phyloP scores from a whole-genome alignment of 352 stramenopile genomes.

The Peronospora farinosa region DNA sequence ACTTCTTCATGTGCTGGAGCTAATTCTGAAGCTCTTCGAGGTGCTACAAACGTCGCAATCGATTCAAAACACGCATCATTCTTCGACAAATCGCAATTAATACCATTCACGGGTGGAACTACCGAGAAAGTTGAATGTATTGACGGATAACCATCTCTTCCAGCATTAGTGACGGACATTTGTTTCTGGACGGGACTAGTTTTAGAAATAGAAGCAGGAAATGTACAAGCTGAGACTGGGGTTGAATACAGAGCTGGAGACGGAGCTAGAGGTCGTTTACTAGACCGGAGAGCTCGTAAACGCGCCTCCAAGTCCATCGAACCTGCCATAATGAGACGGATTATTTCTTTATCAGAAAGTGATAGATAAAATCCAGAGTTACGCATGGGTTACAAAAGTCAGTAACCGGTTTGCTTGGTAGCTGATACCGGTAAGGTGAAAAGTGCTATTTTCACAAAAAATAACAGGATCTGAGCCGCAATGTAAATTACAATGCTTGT shows the following conservation, averaged over 20 bases:
- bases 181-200: slow-evolving; percentile 7
- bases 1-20: slow-evolving; percentile 16
- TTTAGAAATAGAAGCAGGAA: too few species aligned
- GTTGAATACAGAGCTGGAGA: slow-evolving; percentile 1
- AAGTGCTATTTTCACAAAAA: too few species aligned
- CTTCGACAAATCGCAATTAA: slow-evolving; percentile 9
- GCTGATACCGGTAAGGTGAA: too few species aligned
- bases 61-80: slow-evolving; percentile 1
- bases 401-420: too few species aligned
- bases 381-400: not conserved
- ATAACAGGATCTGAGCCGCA: too few species aligned
- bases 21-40: not conserved
- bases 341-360: not conserved
- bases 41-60: not conserved
- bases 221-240: not conserved
- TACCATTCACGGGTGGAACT: slow-evolving; percentile 16
- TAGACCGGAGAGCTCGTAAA: slow-evolving; percentile 43
- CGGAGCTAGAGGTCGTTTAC: slow-evolving; percentile 19
- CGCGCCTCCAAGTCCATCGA: slow-evolving; percentile 57
- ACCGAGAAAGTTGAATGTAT: slow-evolving; percentile 1
- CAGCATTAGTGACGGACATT: slow-evolving; percentile 9
- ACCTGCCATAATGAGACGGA: slow-evolving; percentile 10
- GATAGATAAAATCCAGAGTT: not conserved
- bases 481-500: too few species aligned
- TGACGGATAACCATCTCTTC: not conserved